Evolutionary conservation across 2,329 filamentous ascomycete genomes (phyloP), one percentile per base, ranked within the genome.

Genomic region (Pyrenochaeta sp.): DNA sequence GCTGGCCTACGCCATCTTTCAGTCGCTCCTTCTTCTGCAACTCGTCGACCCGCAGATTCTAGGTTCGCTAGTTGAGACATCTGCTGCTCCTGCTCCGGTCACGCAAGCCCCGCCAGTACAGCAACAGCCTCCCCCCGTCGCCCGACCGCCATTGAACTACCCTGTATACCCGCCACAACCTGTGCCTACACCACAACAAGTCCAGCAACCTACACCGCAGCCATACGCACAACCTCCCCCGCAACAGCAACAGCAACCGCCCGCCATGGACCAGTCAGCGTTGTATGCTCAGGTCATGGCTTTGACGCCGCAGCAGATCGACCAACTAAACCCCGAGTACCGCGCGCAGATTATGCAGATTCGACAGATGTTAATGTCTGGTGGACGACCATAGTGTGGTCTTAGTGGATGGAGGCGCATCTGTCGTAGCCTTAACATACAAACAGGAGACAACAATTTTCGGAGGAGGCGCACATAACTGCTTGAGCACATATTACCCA

Each of bases 1-100:
- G 79, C 88, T 99, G 44, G 88, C 92, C 4, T 98, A 96, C 72
- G 95, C 95, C 56, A 90, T 98, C 65, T 98, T 98, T 80, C 94
- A 98, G 79, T 91, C 93, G 25, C 85, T 98, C 9, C 86, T 98
- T 2, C 87, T 97, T 37, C 95, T 98, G 87, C 92, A 93, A 45
- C 88, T 98, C 9, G 92, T 98, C 54, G 94, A 95, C 56, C 91
- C 92, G 13, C 89, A 89, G 68, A 89, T 93, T 2, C 88, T 98
- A 53, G 86, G 90, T 62, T 89, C 90, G 4, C 91, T 98, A 30
- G 85, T 97, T 52, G 91, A 96, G 72, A 76, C 79, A 45, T 64
- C 67, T 27, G 61, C 70, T 7, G 68, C 68, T 37, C 71, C 72
- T 12, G 63, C 69, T 19, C 74, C 73, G 42, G 70, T 70, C 19